phyloP scores from a whole-genome alignment of 306 rosid genomes.

The Myrica gale region DNA sequence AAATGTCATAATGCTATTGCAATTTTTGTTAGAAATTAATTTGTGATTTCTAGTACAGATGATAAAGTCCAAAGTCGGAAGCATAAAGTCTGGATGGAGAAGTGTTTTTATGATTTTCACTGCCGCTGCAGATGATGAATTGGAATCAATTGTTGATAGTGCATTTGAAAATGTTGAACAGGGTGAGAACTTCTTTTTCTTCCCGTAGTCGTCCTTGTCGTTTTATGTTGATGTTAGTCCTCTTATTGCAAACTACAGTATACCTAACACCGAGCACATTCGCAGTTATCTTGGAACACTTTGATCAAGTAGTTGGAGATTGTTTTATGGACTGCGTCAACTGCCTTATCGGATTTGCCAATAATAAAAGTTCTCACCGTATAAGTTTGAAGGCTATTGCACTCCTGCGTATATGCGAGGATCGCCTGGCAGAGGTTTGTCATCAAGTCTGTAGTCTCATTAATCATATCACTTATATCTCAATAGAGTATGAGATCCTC shows the following conservation, averaged over 20 bases:
- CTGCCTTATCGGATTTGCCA: constrained; percentile 96
- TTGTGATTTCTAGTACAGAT: constrained; percentile 54
- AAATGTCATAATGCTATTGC: neutral
- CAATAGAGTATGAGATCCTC: neutral
- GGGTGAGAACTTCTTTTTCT: constrained; percentile 49
- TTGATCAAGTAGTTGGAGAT: constrained; percentile 99
- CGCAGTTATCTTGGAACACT: constrained; percentile 99
- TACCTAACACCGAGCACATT: constrained; percentile 48
- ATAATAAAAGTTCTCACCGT: constrained; percentile 85
- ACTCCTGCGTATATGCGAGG: constrained; percentile 96
- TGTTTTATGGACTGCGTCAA: constrained; percentile 99
- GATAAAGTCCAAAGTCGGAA: constrained; percentile 98
- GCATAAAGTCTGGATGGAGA: constrained; percentile 97
- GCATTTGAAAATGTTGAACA: constrained; percentile 99
- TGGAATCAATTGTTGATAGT: constrained; percentile 93
- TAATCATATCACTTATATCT: constrained; percentile 26
- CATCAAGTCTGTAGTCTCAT: constrained; percentile 14
- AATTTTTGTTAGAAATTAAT: constrained; percentile 28
- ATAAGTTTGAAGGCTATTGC: constrained; percentile 99
- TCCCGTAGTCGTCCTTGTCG: constrained; percentile 16
- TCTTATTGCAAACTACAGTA: constrained; percentile 13
- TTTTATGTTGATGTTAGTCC: constrained; percentile 21
- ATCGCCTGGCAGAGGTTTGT: constrained; percentile 99
- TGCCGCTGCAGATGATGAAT: constrained; percentile 98
- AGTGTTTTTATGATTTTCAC: constrained; percentile 98